Base-by-base conservation (phyloP, 768 basidiomycete genomes). In the Suillus lakei region DNA sequence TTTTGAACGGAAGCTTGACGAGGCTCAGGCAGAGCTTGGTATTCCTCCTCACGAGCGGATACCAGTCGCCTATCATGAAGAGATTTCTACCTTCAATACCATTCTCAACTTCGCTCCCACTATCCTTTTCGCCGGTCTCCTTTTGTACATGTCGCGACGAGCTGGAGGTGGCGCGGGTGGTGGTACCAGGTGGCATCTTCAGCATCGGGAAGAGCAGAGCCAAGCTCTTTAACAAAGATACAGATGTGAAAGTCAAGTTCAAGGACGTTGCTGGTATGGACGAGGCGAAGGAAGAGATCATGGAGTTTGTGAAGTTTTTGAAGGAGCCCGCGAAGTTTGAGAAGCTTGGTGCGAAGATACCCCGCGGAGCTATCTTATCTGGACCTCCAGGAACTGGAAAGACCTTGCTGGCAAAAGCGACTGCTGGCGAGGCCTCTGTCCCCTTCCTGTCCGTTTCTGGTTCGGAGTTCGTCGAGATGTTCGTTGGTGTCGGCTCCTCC, bases 381-480 rank as follows among this genome's bases (percentile, higher is more conserved):
- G 95, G 95, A 39, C 96, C 96, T 66, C 98, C 98, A 0, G 98
- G 98, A 71, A 99, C 98, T 4, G 98, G 98, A 75, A 99, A 99
- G 82, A 99, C 98, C 6, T 83, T 99, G 13, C 86, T 99, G 41
- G 98, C 98, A 13, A 99, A 99, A 78, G 98, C 98, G 3, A 99
- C 98, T 5, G 98, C 98, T 3, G 98, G 98, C 60, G 98, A 99
- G 79, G 97, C 98, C 5, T 92, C 89, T 51, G 97, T 99, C 5
- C 97, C 98, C 48, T 99, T 99, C 91, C 86, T 98, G 65, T 97
- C 95, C 28, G 98, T 99, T 48, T 98, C 97, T 55, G 98, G 98
- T 60, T 99, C 97, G 50, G 98, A 99, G 76, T 99, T 99, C 75
- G 96, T 99, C 66, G 98, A 99, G 81, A 98, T 99, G 96, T 99